Conservation (phyloP, 2,329 filamentous ascomycete species). For the Grosmannia clavigera region DNA sequence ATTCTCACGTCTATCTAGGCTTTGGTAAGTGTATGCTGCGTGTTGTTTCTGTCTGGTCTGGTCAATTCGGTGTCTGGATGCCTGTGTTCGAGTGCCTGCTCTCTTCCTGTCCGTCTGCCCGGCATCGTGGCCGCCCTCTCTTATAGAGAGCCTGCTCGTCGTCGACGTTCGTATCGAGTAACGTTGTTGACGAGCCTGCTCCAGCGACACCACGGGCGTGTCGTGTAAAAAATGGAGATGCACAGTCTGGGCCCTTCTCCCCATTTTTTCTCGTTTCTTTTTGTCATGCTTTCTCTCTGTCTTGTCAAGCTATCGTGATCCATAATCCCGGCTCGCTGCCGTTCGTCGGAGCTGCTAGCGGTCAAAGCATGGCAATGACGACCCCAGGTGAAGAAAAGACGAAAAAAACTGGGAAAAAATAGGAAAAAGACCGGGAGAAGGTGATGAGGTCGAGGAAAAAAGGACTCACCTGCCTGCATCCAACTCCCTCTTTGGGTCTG, state of each 20-base stretch:
- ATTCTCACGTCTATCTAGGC: too few relatives aligned
- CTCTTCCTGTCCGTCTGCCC: neutral
- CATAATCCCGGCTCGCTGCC: neutral
- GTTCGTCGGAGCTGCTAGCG: neutral
- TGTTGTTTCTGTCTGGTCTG: neutral
- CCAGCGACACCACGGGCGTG: constrained; percentile 1
- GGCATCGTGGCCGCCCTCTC: neutral
- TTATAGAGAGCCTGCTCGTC: neutral
- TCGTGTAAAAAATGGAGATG: neutral
- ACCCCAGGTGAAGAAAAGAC: neutral
- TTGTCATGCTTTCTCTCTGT: neutral
- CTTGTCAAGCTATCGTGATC: neutral
- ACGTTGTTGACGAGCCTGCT: neutral
- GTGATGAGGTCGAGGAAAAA: neutral
- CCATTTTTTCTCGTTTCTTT: neutral
- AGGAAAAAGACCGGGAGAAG: too few relatives aligned
- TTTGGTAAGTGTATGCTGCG: too few relatives aligned
- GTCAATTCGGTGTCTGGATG: too few relatives aligned
- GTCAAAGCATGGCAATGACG: neutral
- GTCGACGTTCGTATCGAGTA: neutral
- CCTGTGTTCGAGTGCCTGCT: neutral
- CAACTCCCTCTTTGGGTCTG: neutral
- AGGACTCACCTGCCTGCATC: neutral
- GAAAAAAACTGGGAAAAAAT: too few relatives aligned
- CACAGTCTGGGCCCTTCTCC: neutral